phyloP scores from a whole-genome alignment of 2,329 filamentous ascomycete genomes.

The Bipolaris cookei region DNA sequence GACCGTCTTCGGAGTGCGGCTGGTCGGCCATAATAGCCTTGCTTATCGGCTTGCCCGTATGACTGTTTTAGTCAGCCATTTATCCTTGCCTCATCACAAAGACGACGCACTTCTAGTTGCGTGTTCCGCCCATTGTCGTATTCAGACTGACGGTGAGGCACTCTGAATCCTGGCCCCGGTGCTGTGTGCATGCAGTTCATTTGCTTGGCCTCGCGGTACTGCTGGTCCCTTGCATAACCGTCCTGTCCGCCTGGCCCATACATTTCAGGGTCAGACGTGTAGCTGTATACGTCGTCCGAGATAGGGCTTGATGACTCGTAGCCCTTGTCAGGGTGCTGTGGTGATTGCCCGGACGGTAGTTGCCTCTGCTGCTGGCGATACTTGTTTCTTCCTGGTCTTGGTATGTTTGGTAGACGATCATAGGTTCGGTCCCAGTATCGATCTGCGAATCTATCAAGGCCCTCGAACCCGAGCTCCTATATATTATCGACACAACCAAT shows the following conservation, averaged over 20 bases:
- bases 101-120: conserved; percentile 25
- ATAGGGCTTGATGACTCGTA: conserved; percentile 6
- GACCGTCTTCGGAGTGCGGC: conserved; percentile 28
- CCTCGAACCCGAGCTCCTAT: conserved; percentile 47
- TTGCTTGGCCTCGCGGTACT: conserved; percentile 27
- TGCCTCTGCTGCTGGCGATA: conserved; percentile 9
- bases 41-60: conserved; percentile 2
- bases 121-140: conserved; percentile 18
- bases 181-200: conserved; percentile 18
- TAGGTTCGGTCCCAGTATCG: conserved; percentile 41
- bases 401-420: conserved; percentile 25
- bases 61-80: conserved; percentile 14
- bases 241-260: conserved; percentile 25
- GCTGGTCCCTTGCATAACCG: conserved; percentile 17
- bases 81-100: not conserved
- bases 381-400: conserved; percentile 14
- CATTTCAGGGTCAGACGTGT: conserved; percentile 23
- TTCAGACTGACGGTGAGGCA: conserved; percentile 20
- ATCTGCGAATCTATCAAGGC: conserved; percentile 37
- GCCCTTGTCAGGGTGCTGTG: conserved; percentile 14
- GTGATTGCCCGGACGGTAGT: not conserved
- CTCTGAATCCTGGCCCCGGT: conserved; percentile 22
- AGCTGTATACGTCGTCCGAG: not conserved
- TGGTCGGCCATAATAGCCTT: conserved; percentile 23
- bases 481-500: conserved; percentile 9